Evolutionary conservation across 148 eudicot genomes (phyloP).

Genomic region (Bassia scoparia): DNA sequence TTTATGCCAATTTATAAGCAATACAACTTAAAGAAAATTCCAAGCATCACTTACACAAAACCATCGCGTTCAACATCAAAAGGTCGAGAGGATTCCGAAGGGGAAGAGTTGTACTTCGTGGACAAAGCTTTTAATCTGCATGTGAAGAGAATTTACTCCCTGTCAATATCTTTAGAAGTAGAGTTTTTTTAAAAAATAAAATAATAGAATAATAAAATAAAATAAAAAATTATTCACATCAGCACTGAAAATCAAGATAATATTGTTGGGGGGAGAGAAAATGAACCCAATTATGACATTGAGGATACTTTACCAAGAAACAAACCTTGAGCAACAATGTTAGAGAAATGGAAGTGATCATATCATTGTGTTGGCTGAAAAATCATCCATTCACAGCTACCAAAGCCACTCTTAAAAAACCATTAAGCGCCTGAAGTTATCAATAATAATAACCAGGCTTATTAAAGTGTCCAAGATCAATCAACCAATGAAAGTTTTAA

Average conservation of each 20-base stretch:
- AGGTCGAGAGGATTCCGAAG: slow-evolving; percentile 86
- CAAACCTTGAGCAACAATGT: neutral
- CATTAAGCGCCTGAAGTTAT: neutral
- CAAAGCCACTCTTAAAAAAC: neutral
- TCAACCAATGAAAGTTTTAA: neutral
- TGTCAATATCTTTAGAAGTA: neutral
- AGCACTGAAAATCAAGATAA: neutral
- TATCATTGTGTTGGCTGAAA: neutral
- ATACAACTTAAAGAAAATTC: slow-evolving; percentile 7
- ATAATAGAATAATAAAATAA: no score
- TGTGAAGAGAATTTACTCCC: slow-evolving; percentile 6
- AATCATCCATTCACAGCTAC: neutral
- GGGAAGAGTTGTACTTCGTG: slow-evolving; percentile 69
- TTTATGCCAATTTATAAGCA: neutral
- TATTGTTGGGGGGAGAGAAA: neutral
- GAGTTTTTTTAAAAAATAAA: no score
- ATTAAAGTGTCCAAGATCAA: slow-evolving; percentile 3
- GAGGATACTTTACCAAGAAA: neutral
- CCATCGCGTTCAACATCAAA: slow-evolving; percentile 90
- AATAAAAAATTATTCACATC: no score
- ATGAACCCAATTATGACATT: neutral
- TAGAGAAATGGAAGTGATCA: neutral
- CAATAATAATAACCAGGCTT: neutral
- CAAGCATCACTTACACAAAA: slow-evolving; percentile 69
- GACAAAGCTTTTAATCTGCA: slow-evolving; percentile 86